phyloP scores from a whole-genome alignment of 441 rosid species.

The Adansonia gregorii region DNA sequence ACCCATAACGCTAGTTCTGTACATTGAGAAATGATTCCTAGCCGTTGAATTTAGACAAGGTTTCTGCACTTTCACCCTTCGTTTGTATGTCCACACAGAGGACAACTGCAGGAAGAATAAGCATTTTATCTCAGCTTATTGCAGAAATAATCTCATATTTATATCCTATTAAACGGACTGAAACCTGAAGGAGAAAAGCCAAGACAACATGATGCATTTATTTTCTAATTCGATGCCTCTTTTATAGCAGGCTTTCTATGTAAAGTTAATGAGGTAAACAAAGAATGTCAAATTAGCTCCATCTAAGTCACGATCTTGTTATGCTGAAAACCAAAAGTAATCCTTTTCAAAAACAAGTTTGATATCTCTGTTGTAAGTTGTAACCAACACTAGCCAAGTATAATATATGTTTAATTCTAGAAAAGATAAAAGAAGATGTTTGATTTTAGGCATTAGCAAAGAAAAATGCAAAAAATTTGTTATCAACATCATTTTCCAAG shows the following conservation, averaged over 20 bases:
- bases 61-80: slow-evolving; percentile 68
- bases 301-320: not conserved
- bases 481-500: slow-evolving; percentile 13
- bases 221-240: not conserved
- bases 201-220: slow-evolving; percentile 12
- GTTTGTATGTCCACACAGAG: slow-evolving; percentile 78
- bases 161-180: not conserved
- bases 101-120: slow-evolving; percentile 55
- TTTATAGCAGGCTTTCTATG: not conserved
- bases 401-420: not conserved
- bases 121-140: not conserved
- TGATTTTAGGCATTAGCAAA: slow-evolving; percentile 10
- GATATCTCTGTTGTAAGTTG: not conserved
- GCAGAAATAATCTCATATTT: slow-evolving; percentile 8
- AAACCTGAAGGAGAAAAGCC: slow-evolving; percentile 4
- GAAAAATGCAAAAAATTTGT: not conserved
- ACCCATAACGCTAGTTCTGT: slow-evolving; percentile 44
- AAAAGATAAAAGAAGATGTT: not conserved
- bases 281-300: slow-evolving; percentile 3
- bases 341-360: not conserved
- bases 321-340: not conserved
- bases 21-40: slow-evolving; percentile 39
- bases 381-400: not conserved
- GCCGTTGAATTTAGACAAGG: slow-evolving; percentile 67
- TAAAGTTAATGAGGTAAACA: not conserved